These are phyloP conservation scores for Pythium monospermum DNA, from an alignment of 352 stramenopile species.

Conservation along the genomic window DNA sequence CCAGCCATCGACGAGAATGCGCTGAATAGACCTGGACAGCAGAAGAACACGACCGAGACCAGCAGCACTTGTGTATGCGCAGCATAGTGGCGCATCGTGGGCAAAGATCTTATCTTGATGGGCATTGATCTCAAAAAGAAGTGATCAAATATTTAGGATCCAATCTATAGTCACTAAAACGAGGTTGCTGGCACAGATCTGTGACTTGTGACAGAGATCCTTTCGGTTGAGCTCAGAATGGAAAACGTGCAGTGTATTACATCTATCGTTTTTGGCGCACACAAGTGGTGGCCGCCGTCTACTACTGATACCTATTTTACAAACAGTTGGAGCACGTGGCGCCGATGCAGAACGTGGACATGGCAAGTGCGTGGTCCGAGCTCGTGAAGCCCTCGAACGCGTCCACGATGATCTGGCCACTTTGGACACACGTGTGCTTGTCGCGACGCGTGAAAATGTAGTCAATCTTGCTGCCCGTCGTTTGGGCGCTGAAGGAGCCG, in stretches of 20 bases:
- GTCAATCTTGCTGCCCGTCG: slow-evolving; percentile 42
- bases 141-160: too few relatives aligned
- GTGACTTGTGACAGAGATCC: too few relatives aligned
- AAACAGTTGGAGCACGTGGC: slow-evolving; percentile 25
- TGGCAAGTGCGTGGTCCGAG: slow-evolving; percentile 59
- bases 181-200: too few relatives aligned
- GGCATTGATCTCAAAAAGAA: too few relatives aligned
- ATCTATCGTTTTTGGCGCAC: neutral
- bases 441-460: slow-evolving; percentile 64
- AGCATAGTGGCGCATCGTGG: neutral
- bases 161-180: neutral
- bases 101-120: too few relatives aligned
- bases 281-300: too few relatives aligned
- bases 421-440: slow-evolving; percentile 35
- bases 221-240: too few relatives aligned
- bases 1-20: slow-evolving; percentile 41
- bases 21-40: slow-evolving; percentile 49
- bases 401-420: slow-evolving; percentile 38
- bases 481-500: slow-evolving; percentile 33
- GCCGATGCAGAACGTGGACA: slow-evolving; percentile 61
- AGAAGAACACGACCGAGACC: slow-evolving; percentile 44
- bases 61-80: slow-evolving; percentile 28
- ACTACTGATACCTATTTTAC: neutral
- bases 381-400: slow-evolving; percentile 41
- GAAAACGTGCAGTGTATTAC: too few relatives aligned